Evolutionary conservation across 768 basidiomycete species (phyloP).

Genomic region (Calocera cornea): DNA sequence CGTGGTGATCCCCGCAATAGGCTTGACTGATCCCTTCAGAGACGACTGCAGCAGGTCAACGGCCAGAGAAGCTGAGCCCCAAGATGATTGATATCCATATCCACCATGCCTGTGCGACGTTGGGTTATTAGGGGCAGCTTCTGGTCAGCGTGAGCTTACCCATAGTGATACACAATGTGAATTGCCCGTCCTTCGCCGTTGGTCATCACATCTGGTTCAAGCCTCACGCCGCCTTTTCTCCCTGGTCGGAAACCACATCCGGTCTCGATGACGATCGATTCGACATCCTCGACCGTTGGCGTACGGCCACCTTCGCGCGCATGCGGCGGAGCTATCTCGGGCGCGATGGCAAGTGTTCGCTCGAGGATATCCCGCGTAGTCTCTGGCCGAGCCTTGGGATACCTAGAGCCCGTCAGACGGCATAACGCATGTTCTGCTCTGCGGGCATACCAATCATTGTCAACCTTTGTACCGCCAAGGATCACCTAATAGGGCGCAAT

Average conservation of each 20-base stretch:
- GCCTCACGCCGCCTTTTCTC: slow-evolving; percentile 52
- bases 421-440: too few relatives aligned
- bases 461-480: slow-evolving; percentile 45
- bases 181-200: slow-evolving; percentile 22
- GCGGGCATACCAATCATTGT: slow-evolving; percentile 44
- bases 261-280: slow-evolving; percentile 28
- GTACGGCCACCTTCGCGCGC: slow-evolving; percentile 9
- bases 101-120: slow-evolving; percentile 40
- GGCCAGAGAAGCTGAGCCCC: slow-evolving; percentile 46
- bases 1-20: not conserved
- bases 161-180: slow-evolving; percentile 51
- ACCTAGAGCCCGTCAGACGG: slow-evolving; percentile 34
- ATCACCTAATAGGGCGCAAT: slow-evolving; percentile 25
- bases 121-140: not conserved
- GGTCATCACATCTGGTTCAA: slow-evolving; percentile 36
- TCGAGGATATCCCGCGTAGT: slow-evolving; percentile 47
- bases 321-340: slow-evolving; percentile 15
- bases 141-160: slow-evolving; percentile 28
- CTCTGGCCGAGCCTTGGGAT: slow-evolving; percentile 48
- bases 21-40: not conserved
- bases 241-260: slow-evolving; percentile 53
- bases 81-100: slow-evolving; percentile 49
- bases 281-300: slow-evolving; percentile 30
- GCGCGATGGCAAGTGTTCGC: slow-evolving; percentile 30
- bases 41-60: slow-evolving; percentile 23